These are phyloP conservation scores for Pulveroboletus sp. DNA, from an alignment of 768 basidiomycete genomes.

Conservation along the genomic window DNA sequence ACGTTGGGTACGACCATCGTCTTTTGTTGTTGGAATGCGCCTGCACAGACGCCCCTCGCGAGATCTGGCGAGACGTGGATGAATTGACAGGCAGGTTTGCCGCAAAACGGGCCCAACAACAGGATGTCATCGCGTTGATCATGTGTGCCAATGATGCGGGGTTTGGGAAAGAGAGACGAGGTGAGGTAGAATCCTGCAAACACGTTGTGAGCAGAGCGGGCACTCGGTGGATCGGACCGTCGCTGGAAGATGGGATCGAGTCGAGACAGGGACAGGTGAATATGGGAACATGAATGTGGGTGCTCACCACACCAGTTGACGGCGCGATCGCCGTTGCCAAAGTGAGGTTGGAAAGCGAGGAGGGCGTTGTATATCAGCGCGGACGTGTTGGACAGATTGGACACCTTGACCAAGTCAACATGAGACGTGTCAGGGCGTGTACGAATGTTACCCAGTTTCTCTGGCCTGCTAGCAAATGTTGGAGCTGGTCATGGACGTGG, in stretches of 20 bases:
- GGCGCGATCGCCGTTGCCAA: slow-evolving; percentile 58
- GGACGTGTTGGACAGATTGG: slow-evolving; percentile 85
- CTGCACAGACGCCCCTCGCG: slow-evolving; percentile 81
- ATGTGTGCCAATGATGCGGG: slow-evolving; percentile 19
- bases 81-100: slow-evolving; percentile 88
- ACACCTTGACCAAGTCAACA: slow-evolving; percentile 47
- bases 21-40: slow-evolving; percentile 56
- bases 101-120: slow-evolving; percentile 82
- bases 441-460: slow-evolving; percentile 66
- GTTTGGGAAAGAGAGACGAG: slow-evolving; percentile 59
- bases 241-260: not conserved
- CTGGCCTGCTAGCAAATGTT: slow-evolving; percentile 60
- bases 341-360: slow-evolving; percentile 60
- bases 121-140: slow-evolving; percentile 32
- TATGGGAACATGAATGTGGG: not conserved
- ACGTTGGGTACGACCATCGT: slow-evolving; percentile 78
- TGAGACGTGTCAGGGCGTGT: slow-evolving; percentile 1
- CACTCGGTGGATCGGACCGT: not conserved
- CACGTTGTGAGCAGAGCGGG: slow-evolving; percentile 17
- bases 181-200: slow-evolving; percentile 82
- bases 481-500: slow-evolving; percentile 66
- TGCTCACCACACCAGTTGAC: slow-evolving; percentile 93
- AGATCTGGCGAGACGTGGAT: slow-evolving; percentile 59
- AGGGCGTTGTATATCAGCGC: slow-evolving; percentile 79
- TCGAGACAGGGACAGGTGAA: not conserved